Conservation (phyloP, 2,329 filamentous ascomycete genomes). For the Paraphaeosphaeria minitans region DNA sequence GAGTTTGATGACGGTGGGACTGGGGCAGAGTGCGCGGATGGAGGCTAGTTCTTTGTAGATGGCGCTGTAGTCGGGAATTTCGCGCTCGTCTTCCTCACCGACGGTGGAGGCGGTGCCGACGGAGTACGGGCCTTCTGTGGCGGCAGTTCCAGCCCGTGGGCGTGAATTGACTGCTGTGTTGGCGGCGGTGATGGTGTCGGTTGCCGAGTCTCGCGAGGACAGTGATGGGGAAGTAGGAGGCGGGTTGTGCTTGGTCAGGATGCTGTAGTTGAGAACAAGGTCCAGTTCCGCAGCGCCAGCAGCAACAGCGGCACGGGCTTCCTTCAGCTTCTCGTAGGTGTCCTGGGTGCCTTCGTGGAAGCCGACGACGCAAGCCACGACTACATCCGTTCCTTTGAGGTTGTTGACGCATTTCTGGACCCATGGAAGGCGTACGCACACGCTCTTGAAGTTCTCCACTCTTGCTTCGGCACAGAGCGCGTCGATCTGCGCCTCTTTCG, state of each 20-base stretch:
- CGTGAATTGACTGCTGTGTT: constrained; percentile 38
- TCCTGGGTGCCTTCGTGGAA: constrained; percentile 65
- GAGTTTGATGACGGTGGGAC: constrained; percentile 56
- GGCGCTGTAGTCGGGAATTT: constrained; percentile 50
- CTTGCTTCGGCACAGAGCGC: constrained; percentile 61
- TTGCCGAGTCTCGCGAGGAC: constrained; percentile 30
- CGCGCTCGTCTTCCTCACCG: constrained; percentile 23
- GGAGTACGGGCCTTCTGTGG: constrained; percentile 24
- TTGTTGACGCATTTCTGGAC: constrained; percentile 57
- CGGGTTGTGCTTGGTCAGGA: constrained; percentile 46
- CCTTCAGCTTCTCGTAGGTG: constrained; percentile 56
- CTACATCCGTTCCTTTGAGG: constrained; percentile 55
- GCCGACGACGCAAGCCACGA: constrained; percentile 63
- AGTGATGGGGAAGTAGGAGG: constrained; percentile 17
- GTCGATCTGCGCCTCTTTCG: constrained; percentile 57
- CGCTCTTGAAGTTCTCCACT: constrained; percentile 56
- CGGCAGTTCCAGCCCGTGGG: constrained; percentile 14
- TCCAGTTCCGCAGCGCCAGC: constrained; percentile 63
- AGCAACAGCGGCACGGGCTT: constrained; percentile 56
- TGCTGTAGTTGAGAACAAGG: constrained; percentile 62
- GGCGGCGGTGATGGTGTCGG: constrained; percentile 40
- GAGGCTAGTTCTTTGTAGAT: constrained; percentile 60
- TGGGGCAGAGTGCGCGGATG: constrained; percentile 55
- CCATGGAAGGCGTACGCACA: constrained; percentile 61
- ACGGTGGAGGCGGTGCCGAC: constrained; percentile 11